These are phyloP conservation scores for Anisodus tanguticus DNA, from an alignment of 257 asterid genomes.

Conservation along the genomic window DNA sequence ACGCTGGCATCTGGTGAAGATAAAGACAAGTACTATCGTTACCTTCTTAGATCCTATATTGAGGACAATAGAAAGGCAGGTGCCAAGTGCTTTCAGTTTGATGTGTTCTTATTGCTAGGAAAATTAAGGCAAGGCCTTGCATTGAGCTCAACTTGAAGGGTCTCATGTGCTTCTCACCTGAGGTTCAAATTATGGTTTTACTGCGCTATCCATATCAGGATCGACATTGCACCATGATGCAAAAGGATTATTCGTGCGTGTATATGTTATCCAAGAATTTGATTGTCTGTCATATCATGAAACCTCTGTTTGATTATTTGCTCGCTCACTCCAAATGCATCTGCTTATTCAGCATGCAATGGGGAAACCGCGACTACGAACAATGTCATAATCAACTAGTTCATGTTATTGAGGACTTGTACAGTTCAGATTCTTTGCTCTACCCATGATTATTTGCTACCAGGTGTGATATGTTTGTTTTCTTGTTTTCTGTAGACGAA, in stretches of 20 bases:
- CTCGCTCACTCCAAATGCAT: not conserved
- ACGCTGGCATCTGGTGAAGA: slow-evolving; percentile 59
- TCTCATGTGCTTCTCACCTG: not conserved
- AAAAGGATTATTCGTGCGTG: not conserved
- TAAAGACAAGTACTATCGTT: slow-evolving; percentile 76
- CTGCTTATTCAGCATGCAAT: not conserved
- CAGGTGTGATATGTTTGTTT: not conserved
- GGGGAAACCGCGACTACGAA: not conserved
- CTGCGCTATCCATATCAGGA: not conserved
- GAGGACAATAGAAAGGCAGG: slow-evolving; percentile 93
- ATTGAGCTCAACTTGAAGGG: not conserved
- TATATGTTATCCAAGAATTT: not conserved
- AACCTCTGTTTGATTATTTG: not conserved
- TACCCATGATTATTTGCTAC: slow-evolving; percentile 1
- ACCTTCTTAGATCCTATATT: slow-evolving; percentile 86
- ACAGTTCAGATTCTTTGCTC: too few relatives aligned
- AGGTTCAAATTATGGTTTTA: not conserved
- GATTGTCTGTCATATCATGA: not conserved
- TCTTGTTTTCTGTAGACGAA: slow-evolving; percentile 64
- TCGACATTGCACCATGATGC: not conserved
- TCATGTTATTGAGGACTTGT: slow-evolving; percentile 1
- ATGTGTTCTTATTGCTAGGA: not conserved
- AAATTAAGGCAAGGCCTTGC: slow-evolving; percentile 11
- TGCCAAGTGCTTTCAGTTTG: slow-evolving; percentile 28
- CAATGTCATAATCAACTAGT: not conserved